phyloP scores from a whole-genome alignment of 164 flowering plant genomes.

The Buxus sempervirens region DNA sequence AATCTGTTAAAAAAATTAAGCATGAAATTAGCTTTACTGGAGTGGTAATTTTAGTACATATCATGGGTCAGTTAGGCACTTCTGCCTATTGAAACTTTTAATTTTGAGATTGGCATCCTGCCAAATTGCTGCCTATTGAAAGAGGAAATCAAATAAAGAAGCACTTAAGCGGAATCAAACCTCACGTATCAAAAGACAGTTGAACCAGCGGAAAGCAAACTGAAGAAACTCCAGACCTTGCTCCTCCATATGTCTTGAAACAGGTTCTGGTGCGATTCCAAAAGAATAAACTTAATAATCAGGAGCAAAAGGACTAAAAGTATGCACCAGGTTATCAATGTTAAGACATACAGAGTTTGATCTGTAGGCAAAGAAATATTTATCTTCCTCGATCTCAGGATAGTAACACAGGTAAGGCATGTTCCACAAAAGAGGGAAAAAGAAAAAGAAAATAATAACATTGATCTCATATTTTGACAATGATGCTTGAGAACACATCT shows the following conservation, averaged over 20 bases:
- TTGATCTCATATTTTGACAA: background rate
- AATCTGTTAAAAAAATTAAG: constrained; percentile 36
- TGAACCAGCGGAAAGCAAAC: constrained; percentile 99
- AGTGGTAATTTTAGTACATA: background rate
- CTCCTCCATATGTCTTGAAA: constrained; percentile 91
- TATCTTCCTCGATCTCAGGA: background rate
- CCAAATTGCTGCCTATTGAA: background rate
- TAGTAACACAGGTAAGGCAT: background rate
- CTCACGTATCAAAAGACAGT: constrained; percentile 98
- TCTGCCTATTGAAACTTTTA: background rate
- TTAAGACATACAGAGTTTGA: background rate
- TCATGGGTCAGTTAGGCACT: too few species aligned
- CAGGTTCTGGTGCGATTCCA: constrained; percentile 59
- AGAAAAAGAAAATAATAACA: background rate
- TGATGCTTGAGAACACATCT: background rate
- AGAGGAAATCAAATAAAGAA: background rate
- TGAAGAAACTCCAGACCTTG: constrained; percentile 98
- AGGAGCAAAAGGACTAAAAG: background rate
- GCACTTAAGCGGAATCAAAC: constrained; percentile 31
- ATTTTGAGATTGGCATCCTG: background rate
- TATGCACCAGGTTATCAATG: background rate
- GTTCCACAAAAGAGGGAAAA: background rate
- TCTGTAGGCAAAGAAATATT: too few species aligned
- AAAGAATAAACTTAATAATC: background rate
- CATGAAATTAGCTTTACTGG: constrained; percentile 1